phyloP scores from a whole-genome alignment of 495 filamentous ascomycete genomes.

The Penicillium lividum region DNA sequence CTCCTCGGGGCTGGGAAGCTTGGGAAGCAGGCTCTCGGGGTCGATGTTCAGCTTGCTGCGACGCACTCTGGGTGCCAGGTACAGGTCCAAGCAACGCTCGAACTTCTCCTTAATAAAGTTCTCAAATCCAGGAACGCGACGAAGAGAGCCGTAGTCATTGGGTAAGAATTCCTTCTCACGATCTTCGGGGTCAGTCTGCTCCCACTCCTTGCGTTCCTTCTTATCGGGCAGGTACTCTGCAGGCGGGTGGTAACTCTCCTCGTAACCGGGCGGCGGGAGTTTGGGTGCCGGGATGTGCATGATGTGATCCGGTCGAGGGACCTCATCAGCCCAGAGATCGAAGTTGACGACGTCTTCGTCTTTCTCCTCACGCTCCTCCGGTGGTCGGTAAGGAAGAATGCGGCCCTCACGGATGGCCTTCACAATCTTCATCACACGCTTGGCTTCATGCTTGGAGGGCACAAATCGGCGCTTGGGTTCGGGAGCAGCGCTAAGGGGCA shows the following conservation, averaged over 20 bases:
- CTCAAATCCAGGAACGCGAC: conserved; percentile 92
- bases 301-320: conserved; percentile 74
- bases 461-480: conserved; percentile 95
- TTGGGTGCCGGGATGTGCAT: conserved; percentile 99
- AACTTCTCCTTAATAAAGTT: conserved; percentile 92
- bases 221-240: conserved; percentile 87
- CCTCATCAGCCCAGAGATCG: conserved; percentile 94
- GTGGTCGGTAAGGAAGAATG: conserved; percentile 87
- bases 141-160: conserved; percentile 73
- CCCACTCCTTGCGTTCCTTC: conserved; percentile 85
- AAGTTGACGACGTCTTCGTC: conserved; percentile 72
- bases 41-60: conserved; percentile 96
- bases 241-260: conserved; percentile 95
- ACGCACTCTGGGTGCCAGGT: conserved; percentile 87
- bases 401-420: conserved; percentile 92
- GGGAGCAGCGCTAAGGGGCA: conserved; percentile 91
- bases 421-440: conserved; percentile 97
- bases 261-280: conserved; percentile 88
- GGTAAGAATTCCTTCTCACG: conserved; percentile 87
- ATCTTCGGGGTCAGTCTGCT: conserved; percentile 85
- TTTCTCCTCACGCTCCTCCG: conserved; percentile 70
- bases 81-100: conserved; percentile 91
- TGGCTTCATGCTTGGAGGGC: conserved; percentile 97
- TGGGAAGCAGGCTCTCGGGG: conserved; percentile 88
- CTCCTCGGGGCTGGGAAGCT: conserved; percentile 91